These are phyloP conservation scores for Linderniella brevidens DNA, from an alignment of 257 asterid species.

Conservation along the genomic window DNA sequence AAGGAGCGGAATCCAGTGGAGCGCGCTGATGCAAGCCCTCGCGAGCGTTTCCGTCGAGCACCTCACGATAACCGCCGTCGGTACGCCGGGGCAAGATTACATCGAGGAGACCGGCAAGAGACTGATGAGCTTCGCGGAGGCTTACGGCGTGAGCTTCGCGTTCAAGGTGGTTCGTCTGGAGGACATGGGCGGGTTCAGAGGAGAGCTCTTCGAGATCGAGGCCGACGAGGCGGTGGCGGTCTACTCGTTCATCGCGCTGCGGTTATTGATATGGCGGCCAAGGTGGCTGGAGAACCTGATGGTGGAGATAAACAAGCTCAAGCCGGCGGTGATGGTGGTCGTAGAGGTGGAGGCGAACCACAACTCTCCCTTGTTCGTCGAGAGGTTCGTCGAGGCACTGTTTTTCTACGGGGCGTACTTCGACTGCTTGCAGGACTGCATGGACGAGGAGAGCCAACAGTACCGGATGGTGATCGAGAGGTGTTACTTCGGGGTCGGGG, in stretches of 20 bases:
- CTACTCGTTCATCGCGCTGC: constrained; percentile 7
- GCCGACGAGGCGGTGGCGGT: constrained; percentile 13
- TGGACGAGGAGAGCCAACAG: constrained; percentile 10
- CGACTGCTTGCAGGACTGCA: constrained; percentile 8
- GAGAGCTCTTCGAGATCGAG: constrained; percentile 10
- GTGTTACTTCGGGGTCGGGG: constrained; percentile 7
- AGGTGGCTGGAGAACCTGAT: constrained; percentile 14
- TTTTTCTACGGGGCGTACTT: constrained; percentile 18
- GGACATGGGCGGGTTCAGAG: constrained; percentile 13
- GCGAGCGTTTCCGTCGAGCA: background rate
- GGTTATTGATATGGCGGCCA: constrained; percentile 10
- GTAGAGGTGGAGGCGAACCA: constrained; percentile 18
- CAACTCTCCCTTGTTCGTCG: constrained; percentile 20
- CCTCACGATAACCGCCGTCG: constrained; percentile 17
- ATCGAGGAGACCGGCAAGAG: constrained; percentile 10
- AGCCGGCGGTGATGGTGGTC: constrained; percentile 17
- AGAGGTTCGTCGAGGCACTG: constrained; percentile 18
- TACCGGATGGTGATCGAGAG: constrained; percentile 11
- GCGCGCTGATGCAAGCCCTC: constrained; percentile 24
- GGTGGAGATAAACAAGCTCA: constrained; percentile 8
- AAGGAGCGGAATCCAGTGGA: constrained; percentile 18
- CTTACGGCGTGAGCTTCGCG: constrained; percentile 15
- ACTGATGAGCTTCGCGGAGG: constrained; percentile 13
- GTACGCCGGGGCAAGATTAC: constrained; percentile 6
- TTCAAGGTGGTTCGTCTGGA: constrained; percentile 11